A percentile compares a stretch with the other conserved stretches of the same genome.
phyloP scores from a whole-genome alignment of 2,329 filamentous ascomycete genomes.

The Nakataea oryzae region DNA sequence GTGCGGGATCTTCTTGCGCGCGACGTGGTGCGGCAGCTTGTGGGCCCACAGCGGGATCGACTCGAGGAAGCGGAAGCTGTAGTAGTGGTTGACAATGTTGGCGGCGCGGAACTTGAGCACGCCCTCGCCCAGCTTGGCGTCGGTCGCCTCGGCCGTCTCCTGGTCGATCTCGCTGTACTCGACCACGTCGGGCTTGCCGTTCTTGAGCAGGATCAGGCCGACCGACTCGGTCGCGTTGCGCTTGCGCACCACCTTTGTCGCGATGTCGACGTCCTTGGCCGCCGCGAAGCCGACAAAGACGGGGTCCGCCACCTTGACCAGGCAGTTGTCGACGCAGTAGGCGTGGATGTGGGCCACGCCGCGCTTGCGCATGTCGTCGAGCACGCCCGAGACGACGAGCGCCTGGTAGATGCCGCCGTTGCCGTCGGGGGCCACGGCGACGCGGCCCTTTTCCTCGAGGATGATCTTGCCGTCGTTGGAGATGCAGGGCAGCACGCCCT shows the following conservation, averaged over 20 bases:
- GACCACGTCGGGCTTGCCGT: slow-evolving; percentile 92
- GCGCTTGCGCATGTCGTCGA: slow-evolving; percentile 79
- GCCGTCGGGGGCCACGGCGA: slow-evolving; percentile 91
- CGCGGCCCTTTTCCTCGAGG: slow-evolving; percentile 79
- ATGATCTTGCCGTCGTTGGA: slow-evolving; percentile 97
- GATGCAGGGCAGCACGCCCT: slow-evolving; percentile 92
- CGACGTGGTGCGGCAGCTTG: slow-evolving; percentile 88
- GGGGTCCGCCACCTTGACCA: slow-evolving; percentile 97
- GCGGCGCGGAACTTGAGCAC: slow-evolving; percentile 93
- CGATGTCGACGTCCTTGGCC: slow-evolving; percentile 81
- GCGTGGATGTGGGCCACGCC: slow-evolving; percentile 92
- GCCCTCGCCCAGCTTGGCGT: slow-evolving; percentile 60
- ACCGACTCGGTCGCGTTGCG: slow-evolving; percentile 93
- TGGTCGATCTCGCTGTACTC: slow-evolving; percentile 97
- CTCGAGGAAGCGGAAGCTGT: slow-evolving; percentile 87
- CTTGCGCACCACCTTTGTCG: slow-evolving; percentile 99
- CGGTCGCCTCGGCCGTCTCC: slow-evolving; percentile 79
- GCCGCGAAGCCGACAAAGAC: slow-evolving; percentile 92
- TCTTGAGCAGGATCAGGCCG: slow-evolving; percentile 87
- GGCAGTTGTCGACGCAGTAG: slow-evolving; percentile 98
- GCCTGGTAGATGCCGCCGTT: slow-evolving; percentile 97
- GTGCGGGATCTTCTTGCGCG: slow-evolving; percentile 95
- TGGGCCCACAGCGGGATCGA: slow-evolving; percentile 79
- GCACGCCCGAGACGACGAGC: slow-evolving; percentile 66
- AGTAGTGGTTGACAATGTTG: slow-evolving; percentile 99